Evolutionary conservation across 108 stramenopile species (phyloP), one percentile per base, ranked within the genome.

Genomic region (Fistulifera solaris): DNA sequence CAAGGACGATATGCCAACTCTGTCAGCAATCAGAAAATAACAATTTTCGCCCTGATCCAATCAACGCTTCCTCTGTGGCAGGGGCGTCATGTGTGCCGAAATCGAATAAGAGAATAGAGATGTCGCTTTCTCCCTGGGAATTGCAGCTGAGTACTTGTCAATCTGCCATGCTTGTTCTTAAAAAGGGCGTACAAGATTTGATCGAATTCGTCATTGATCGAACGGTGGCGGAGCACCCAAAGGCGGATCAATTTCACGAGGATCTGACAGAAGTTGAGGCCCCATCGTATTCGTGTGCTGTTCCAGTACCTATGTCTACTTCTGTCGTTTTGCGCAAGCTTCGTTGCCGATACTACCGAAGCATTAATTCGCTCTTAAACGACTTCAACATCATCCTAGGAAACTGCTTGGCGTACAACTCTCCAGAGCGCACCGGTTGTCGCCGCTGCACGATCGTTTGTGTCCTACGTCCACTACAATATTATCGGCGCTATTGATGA

Each of bases 371-470:
- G 10, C 19, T 81, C 1, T 45, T 75, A 23, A 24, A 45, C 11
- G 80, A 81, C 57, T 21, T 81, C 2, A 48, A 52, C 19, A 19
- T 40, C 5, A 68, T 81, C 12, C 38, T 48, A 22, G 72, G 75
- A 8, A 81, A 81, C 38, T 81, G 80, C 44, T 2, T 75, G 14
- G 54, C 77, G 28, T 81, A 75, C 67, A 81, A 81, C 63, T 69
- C 49, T 21, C 76, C 72, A 19, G 64, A 77, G n/a, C 19, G 64
- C 73, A 14, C 58, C 38, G 14, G 27, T 78, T 31, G 72, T 70
- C 5, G 16, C 22, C 27, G 16, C 15, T 22, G 73, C 68, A 1
- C 15, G 38, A 2, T 26, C 47, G 6, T 22, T 67, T 40, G 49
- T 70, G 17, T 10, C 52, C 31, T 1, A 28, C 18, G 1, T 13